Percentiles rank a stretch among this genome's conserved stretches.
These are phyloP conservation scores for Candida awuae DNA, from an alignment of 805 yeast genomes.

Conservation along the genomic window DNA sequence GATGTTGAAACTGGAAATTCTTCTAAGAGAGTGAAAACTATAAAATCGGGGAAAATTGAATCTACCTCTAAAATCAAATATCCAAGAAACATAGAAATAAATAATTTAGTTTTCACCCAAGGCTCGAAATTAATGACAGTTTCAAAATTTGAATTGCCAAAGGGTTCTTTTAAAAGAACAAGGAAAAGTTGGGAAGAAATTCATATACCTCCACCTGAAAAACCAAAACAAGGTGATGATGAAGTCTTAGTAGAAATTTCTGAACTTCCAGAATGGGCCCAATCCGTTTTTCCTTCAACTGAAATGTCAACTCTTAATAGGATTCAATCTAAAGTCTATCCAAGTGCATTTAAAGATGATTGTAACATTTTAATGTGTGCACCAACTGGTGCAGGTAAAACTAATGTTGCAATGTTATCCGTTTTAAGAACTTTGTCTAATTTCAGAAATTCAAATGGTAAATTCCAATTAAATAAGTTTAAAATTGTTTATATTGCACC, in stretches of 20 bases:
- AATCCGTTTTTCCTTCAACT: constrained; percentile 56
- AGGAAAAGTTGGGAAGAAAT: constrained; percentile 78
- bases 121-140: constrained; percentile 63
- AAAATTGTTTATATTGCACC: constrained; percentile 90
- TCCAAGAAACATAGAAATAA: constrained; percentile 57
- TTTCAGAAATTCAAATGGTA: constrained; percentile 38
- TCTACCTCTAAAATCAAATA: constrained; percentile 18
- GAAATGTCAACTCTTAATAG: constrained; percentile 66
- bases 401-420: constrained; percentile 89
- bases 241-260: constrained; percentile 47
- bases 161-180: constrained; percentile 71
- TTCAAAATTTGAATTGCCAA: constrained; percentile 65
- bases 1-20: background rate
- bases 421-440: constrained; percentile 55
- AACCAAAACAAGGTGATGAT: constrained; percentile 25
- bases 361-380: constrained; percentile 81
- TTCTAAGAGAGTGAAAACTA: constrained; percentile 11
- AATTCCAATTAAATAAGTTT: constrained; percentile 46
- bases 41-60: background rate
- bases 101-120: constrained; percentile 57
- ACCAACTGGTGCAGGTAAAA: constrained; percentile 98
- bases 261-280: constrained; percentile 77
- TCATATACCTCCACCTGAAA: constrained; percentile 79
- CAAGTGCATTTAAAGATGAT: constrained; percentile 66
- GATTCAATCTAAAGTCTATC: constrained; percentile 76